Base-by-base conservation (phyloP, 306 rosid genomes). In the Vicia villosa region DNA sequence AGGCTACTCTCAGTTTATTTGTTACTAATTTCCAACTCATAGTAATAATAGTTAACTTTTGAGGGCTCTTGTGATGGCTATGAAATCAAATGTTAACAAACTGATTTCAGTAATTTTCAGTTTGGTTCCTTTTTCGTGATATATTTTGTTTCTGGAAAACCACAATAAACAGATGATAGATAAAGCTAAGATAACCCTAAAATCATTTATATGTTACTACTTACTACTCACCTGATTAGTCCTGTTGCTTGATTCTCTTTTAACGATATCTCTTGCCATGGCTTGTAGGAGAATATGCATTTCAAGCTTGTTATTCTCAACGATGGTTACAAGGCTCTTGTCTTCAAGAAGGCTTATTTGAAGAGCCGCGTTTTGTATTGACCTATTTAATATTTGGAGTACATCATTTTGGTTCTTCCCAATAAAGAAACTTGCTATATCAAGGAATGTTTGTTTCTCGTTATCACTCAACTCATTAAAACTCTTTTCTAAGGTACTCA, bases 181-280 rank as follows among this genome's bases (percentile, higher is more conserved):
- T 14, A 21, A 47, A 47, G 1, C 62, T 0, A 1, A 13, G 19
- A 10, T 26, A 55, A 17, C 47, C 47, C 4, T 8, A 56, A 41
- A 16, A 22, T 2, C 21, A 16, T 7, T n/a, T 2, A 47, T 8
- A 3, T 4, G 14, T n/a, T n/a, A n/a, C n/a, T n/a, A n/a, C n/a
- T 5, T 72, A 5, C 30, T 2, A n/a, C 70, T 73, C 40, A 66
- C 22, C 75, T 42, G 59, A 52, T 52, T 15, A 49, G 13, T 49
- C 55, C 19, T 49, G 5, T n/a, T 17, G 17, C 55, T 49, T 49
- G 55, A 16, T 16, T 49, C 55, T 12, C 5, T 49, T 15, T 49
- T 17, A 49, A 49, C 17, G 55, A 49, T 49, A 49, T 17, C 22
- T 49, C 4, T 17, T 8, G 24, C 55, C 55, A 49, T 49, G 55